Base-by-base conservation (phyloP, 179 eudicot genomes). In the Spergularia azorica region DNA sequence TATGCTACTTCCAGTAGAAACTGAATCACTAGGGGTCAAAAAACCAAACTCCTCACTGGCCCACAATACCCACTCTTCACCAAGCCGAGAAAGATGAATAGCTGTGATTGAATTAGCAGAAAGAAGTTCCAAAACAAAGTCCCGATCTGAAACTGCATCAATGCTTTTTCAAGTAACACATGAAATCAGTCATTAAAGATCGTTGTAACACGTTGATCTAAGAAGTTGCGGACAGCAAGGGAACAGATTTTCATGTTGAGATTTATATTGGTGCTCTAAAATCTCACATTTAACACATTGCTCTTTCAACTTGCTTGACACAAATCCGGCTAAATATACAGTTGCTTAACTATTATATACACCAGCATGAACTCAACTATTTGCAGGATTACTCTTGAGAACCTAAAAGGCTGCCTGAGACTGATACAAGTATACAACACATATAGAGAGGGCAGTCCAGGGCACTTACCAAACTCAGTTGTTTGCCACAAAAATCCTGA, bases 31-130 rank as follows among this genome's bases (percentile, higher is more conserved):
- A 14, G 99, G 99, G 63, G 83, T 94, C 41, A 96, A 51, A 83
- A 96, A 96, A 52, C 98, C 99, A 77, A 96, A 96, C 81, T 96
- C 99, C 78, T 96, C 98, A 11, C 97, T 90, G 20, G 99, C 98
- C 99, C 99, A 96, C 83, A 92, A 76, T 9, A 94, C 98, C 99
- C 98, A 96, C 84, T 94, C 99, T 90, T 96, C 99, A 77, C 98
- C 99, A 78, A 96, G 90, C 55, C 98, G 96, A 59, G 98, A 96
- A 54, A 96, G 97, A 83, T 96, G 99, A 74, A 90, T 82, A 75
- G 98, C 98, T 6, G 84, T 89, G 82, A 96, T 94, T 73, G 99
- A 94, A 84, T 86, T 92, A 50, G 96, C 92, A 74, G 98, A 94
- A 75, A 96, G 94, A 52, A 96, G 80, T 91, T 96, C 99, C 90